These are phyloP conservation scores for Trametes sp. DNA, from an alignment of 1,284 basidiomycete species.

Conservation along the genomic window DNA sequence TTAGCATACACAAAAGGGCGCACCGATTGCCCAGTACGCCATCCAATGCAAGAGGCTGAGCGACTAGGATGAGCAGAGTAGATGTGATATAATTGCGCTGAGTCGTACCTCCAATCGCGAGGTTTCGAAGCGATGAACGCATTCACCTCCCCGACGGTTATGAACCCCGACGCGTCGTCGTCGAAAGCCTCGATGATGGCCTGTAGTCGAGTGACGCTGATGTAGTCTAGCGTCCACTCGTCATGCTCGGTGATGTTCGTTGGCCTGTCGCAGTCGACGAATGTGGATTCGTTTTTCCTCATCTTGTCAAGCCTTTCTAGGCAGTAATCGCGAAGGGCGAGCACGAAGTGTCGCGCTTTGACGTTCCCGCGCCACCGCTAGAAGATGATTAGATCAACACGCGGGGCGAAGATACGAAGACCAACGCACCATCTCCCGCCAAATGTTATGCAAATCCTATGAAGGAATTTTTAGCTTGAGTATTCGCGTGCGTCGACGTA, in stretches of 20 bases:
- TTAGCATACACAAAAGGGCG: not conserved
- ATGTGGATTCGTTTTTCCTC: slow-evolving; percentile 21
- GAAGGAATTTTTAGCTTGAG: not conserved
- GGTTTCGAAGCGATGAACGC: slow-evolving; percentile 43
- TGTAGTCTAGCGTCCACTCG: slow-evolving; percentile 53
- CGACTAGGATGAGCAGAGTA: not conserved
- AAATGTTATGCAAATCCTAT: slow-evolving; percentile 39
- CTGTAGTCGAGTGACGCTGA: slow-evolving; percentile 52
- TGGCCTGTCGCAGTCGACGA: slow-evolving; percentile 21
- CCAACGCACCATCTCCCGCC: slow-evolving; percentile 42
- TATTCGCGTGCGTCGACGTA: not conserved
- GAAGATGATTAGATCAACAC: not conserved
- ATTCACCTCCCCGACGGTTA: slow-evolving; percentile 56
- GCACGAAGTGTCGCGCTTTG: slow-evolving; percentile 46
- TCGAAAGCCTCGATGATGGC: slow-evolving; percentile 57
- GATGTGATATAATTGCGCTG: too few species aligned
- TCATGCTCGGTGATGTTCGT: slow-evolving; percentile 33
- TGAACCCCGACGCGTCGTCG: slow-evolving; percentile 56
- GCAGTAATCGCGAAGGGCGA: slow-evolving; percentile 47
- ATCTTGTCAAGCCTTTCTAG: slow-evolving; percentile 36
- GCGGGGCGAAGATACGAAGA: not conserved
- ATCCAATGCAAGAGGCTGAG: slow-evolving; percentile 38
- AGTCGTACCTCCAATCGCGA: slow-evolving; percentile 34
- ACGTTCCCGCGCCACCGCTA: slow-evolving; percentile 48
- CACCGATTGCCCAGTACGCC: slow-evolving; percentile 39